Evolutionary conservation across 768 basidiomycete species (phyloP).

Genomic region (Macrolepiota fuliginosa): DNA sequence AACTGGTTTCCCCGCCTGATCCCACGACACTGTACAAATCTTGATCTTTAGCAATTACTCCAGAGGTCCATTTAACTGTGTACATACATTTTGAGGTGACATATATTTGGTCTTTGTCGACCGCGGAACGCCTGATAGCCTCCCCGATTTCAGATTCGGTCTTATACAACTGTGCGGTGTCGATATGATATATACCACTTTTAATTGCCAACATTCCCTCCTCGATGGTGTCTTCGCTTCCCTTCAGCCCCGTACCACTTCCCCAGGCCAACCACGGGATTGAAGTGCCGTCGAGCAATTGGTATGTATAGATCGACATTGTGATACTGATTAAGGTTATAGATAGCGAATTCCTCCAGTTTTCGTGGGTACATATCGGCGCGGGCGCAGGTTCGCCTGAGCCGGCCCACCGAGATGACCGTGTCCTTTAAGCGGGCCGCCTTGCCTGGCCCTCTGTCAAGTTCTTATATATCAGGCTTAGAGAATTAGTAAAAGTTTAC

Average conservation of each 20-base stretch:
- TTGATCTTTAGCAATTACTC: neutral
- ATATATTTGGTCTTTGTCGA: conserved; percentile 40
- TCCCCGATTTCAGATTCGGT: conserved; percentile 44
- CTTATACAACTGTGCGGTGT: conserved; percentile 47
- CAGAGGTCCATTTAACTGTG: neutral
- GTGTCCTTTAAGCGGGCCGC: too few relatives aligned
- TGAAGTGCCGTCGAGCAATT: conserved; percentile 28
- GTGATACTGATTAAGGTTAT: neutral
- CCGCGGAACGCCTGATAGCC: conserved; percentile 24
- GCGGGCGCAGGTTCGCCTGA: neutral
- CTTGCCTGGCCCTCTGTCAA: too few relatives aligned
- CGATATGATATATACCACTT: conserved; percentile 48
- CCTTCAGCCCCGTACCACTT: conserved; percentile 37
- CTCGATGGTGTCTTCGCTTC: conserved; percentile 27
- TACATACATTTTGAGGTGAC: conserved; percentile 43
- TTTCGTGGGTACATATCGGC: neutral
- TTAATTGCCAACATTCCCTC: conserved; percentile 29
- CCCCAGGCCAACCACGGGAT: conserved; percentile 40
- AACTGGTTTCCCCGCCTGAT: conserved; percentile 16
- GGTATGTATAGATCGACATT: conserved; percentile 18
- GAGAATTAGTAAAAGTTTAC: too few relatives aligned
- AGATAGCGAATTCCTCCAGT: neutral
- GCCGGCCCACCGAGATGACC: too few relatives aligned
- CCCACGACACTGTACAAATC: neutral
- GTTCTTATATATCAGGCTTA: too few relatives aligned